Base-by-base conservation (phyloP, 805 yeast species). In the Yamadazyma olivae region DNA sequence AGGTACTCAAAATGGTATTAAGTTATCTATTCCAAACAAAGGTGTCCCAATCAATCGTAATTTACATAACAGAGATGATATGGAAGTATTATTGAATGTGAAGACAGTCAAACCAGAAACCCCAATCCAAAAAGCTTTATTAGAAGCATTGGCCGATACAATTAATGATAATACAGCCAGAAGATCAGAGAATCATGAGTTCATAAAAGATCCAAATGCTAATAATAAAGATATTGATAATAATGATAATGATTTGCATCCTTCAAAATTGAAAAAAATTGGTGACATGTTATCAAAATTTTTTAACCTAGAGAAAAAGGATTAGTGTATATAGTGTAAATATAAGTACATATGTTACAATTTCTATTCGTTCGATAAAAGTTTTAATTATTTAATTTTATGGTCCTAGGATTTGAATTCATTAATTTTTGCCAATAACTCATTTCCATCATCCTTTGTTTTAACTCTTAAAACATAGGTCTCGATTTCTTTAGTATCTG, bases 131-230 rank as follows among this genome's bases (percentile, higher is more conserved):
- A 82, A 81, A 9, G 95, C 95, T 19, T 67, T 93, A 37, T 71
- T 95, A 51, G 99, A 93, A 57, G 96, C 96, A 0, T 71, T 93
- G 44, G 99, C 99, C 1, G 96, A 89, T 54, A 83, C 95, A 2
- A 75, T 83, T 32, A 78, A 84, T 40, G 99, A 93, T 57, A 69
- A 70, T 28, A 73, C 70, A 17, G 99, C 99, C 3, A 83, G 75
- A 48, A 70, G 95, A 45, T 67, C 81, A 9, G 80, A 77, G 51
- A 28, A 32, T 19, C 61, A 62, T 12, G 63, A 65, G 35, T 60
- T 64, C 60, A 59, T 60, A 33, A 41, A 54, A 17, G 65, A 61
- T 28, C 24, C 33, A 16, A 28, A 36, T 12, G 35, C 40, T 20
- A 34, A 38, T 28, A 27, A 41, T 25, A 61, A 62, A 35, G n/a